phyloP scores from a whole-genome alignment of 495 filamentous ascomycete genomes.

The Podospora bellae-mahoneyi region DNA sequence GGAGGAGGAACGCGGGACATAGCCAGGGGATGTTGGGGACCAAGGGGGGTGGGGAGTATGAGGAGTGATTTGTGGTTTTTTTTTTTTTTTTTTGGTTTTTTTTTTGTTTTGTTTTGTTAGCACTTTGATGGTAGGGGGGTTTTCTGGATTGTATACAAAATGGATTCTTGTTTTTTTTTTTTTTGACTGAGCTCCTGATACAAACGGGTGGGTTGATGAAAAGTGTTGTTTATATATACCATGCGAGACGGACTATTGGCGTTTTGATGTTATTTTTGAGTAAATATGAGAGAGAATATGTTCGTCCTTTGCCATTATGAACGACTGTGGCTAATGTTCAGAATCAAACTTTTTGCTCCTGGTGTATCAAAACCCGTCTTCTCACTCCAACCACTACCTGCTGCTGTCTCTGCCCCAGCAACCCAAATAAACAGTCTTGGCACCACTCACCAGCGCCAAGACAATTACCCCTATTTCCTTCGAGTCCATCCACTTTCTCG shows the following conservation, averaged over 20 bases:
- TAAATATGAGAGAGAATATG: not conserved
- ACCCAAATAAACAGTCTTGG: not conserved
- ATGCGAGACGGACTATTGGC: not conserved
- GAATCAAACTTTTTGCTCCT: too few relatives aligned
- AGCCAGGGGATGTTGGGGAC: constrained; percentile 58
- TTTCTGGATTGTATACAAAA: not conserved
- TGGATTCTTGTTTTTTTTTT: not conserved
- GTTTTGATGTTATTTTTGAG: not conserved
- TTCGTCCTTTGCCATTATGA: not conserved
- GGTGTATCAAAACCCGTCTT: too few relatives aligned
- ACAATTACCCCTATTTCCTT: not conserved
- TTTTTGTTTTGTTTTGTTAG: too few relatives aligned
- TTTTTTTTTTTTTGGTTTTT: too few relatives aligned
- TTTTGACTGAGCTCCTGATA: too few relatives aligned
- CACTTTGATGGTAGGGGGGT: too few relatives aligned
- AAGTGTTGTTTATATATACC: not conserved
- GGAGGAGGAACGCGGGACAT: constrained; percentile 42
- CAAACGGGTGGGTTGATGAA: not conserved
- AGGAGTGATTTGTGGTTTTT: not conserved
- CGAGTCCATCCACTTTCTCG: too few relatives aligned
- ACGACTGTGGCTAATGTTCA: too few relatives aligned
- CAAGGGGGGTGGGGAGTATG: constrained; percentile 10
- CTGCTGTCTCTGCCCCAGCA: not conserved
- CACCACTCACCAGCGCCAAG: not conserved
- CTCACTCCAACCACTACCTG: too few relatives aligned